These are phyloP conservation scores for Sordariomycetes sp. DNA, from an alignment of 2,329 filamentous ascomycete genomes.

Conservation along the genomic window DNA sequence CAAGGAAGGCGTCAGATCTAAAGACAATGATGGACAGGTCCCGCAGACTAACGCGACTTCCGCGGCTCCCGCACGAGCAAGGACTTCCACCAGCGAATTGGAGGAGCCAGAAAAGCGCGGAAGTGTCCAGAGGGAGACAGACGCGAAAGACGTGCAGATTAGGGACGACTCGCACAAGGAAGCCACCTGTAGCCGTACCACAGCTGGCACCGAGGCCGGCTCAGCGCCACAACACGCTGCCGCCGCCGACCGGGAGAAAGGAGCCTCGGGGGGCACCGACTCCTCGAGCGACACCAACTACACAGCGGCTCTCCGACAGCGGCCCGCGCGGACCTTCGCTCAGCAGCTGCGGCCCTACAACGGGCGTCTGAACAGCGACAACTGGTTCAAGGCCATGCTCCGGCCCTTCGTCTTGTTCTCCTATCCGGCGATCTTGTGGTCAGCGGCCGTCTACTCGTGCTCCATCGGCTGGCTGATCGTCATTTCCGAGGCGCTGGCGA, in stretches of 20 bases:
- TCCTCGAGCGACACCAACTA: slow-evolving; percentile 37
- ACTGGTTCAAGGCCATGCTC: slow-evolving; percentile 66
- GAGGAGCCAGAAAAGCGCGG: background rate
- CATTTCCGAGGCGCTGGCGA: slow-evolving; percentile 74
- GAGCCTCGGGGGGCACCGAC: background rate
- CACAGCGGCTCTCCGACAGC: slow-evolving; percentile 57
- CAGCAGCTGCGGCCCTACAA: slow-evolving; percentile 70
- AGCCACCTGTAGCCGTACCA: background rate
- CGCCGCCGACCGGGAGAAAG: background rate
- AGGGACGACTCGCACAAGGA: background rate
- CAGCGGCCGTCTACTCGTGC: slow-evolving; percentile 70
- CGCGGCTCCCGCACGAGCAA: background rate
- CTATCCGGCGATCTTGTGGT: slow-evolving; percentile 88
- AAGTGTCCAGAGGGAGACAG: background rate
- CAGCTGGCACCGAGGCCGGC: background rate
- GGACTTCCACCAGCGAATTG: background rate
- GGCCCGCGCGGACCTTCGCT: slow-evolving; percentile 58
- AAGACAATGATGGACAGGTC: background rate
- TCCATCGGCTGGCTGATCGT: slow-evolving; percentile 95
- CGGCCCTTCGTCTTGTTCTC: slow-evolving; percentile 79
- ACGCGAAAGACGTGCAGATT: background rate
- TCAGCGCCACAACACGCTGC: background rate
- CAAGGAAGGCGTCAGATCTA: background rate
- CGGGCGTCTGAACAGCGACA: slow-evolving; percentile 67
- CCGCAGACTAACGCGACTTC: background rate